Conservation (phyloP, 2,329 filamentous ascomycete genomes). For the Colletotrichum chlorophyti region DNA sequence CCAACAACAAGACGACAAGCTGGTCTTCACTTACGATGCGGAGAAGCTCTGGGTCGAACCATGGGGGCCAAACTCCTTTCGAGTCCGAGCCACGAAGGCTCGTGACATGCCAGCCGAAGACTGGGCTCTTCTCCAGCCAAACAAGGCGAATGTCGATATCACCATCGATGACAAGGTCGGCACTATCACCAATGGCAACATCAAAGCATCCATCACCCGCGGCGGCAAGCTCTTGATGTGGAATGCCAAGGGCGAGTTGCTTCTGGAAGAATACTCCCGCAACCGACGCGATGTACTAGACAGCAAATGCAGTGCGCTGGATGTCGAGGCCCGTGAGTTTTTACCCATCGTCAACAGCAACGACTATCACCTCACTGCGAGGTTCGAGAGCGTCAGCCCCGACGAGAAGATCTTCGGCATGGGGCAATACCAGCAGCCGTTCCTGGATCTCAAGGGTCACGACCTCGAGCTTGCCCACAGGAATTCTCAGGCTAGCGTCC, state of each 20-base stretch:
- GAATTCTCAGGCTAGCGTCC: constrained; percentile 68
- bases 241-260: constrained; percentile 34
- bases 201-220: constrained; percentile 36
- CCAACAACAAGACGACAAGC: constrained; percentile 10
- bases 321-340: constrained; percentile 62
- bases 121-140: constrained; percentile 43
- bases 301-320: constrained; percentile 61
- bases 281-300: constrained; percentile 44
- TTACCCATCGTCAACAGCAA: constrained; percentile 54
- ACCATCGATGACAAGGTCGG: constrained; percentile 30
- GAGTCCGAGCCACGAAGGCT: constrained; percentile 52
- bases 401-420: constrained; percentile 68
- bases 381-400: constrained; percentile 59
- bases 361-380: constrained; percentile 58
- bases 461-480: constrained; percentile 68
- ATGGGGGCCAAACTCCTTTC: constrained; percentile 54
- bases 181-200: constrained; percentile 38
- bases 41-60: constrained; percentile 56
- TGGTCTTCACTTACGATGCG: constrained; percentile 44
- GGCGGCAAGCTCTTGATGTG: constrained; percentile 39
- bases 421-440: constrained; percentile 70
- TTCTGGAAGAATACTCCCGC: constrained; percentile 41
- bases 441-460: constrained; percentile 63
- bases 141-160: constrained; percentile 19
- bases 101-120: constrained; percentile 40